phyloP scores from a whole-genome alignment of 2,329 filamentous ascomycete genomes.

The Thermomyces lanuginosus region DNA sequence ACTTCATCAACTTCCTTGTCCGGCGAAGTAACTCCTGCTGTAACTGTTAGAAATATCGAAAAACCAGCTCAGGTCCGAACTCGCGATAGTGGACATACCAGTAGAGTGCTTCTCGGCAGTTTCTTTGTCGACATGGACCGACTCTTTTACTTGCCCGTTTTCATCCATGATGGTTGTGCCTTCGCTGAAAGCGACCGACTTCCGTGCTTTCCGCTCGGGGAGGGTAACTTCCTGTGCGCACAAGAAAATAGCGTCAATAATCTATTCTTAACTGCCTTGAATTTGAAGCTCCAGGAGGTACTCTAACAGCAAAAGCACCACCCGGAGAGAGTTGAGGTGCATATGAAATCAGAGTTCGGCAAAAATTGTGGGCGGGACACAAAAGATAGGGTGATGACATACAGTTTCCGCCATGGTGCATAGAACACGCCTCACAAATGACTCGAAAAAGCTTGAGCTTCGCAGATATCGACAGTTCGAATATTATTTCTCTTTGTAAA shows the following conservation, averaged over 20 bases:
- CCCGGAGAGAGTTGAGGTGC: too few species aligned
- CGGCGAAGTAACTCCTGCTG: constrained; percentile 15
- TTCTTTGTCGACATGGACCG: constrained; percentile 53
- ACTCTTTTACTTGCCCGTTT: constrained; percentile 70
- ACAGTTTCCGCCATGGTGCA: constrained; percentile 28
- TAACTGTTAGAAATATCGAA: background rate
- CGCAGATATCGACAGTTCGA: too few species aligned
- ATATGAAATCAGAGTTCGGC: too few species aligned
- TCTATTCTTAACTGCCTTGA: constrained; percentile 5
- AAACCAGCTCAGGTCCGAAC: constrained; percentile 26
- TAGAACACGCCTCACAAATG: too few species aligned
- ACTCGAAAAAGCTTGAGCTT: too few species aligned
- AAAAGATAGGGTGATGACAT: constrained; percentile 24
- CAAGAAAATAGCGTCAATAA: constrained; percentile 15
- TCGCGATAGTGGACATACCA: constrained; percentile 32
- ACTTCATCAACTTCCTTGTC: constrained; percentile 49
- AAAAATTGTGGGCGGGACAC: constrained; percentile 23
- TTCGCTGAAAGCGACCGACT: constrained; percentile 87
- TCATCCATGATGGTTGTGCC: constrained; percentile 74
- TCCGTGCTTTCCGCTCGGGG: constrained; percentile 56
- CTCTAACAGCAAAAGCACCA: too few species aligned
- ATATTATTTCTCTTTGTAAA: too few species aligned
- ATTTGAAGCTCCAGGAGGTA: too few species aligned
- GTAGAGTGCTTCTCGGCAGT: constrained; percentile 66
- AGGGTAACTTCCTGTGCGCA: constrained; percentile 26